These are phyloP conservation scores for Sporothrix mexicana DNA, from an alignment of 2,329 filamentous ascomycete genomes.

Conservation along the genomic window DNA sequence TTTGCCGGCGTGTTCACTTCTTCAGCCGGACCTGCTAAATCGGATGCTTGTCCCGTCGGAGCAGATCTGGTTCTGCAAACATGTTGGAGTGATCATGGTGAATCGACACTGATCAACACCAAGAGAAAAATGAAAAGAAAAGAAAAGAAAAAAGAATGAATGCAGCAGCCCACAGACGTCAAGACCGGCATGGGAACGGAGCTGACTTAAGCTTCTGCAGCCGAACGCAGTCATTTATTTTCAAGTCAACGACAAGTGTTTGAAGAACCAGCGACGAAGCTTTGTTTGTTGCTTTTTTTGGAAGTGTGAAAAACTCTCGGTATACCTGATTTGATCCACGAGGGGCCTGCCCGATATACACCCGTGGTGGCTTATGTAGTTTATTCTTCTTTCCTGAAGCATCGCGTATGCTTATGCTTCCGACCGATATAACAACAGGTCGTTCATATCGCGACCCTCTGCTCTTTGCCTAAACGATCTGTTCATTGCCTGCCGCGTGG, in stretches of 20 bases:
- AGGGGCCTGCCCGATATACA: conserved; percentile 1
- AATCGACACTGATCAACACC: not conserved
- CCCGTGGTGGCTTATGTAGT: not conserved
- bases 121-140: not conserved
- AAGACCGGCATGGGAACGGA: not conserved
- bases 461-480: conserved; percentile 16
- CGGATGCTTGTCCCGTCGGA: conserved; percentile 17
- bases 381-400: not conserved
- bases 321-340: not conserved
- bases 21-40: conserved; percentile 24
- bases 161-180: not conserved
- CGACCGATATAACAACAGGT: not conserved
- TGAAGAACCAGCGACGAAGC: not conserved
- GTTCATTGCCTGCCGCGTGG: not conserved
- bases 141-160: not conserved
- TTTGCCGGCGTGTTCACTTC: not conserved
- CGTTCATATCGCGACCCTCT: not conserved
- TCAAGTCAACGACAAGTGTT: not conserved
- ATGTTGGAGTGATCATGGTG: no score
- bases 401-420: not conserved
- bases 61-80: conserved; percentile 1
- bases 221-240: not conserved
- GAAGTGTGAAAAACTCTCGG: not conserved
- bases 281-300: not conserved
- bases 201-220: not conserved